Base-by-base conservation (phyloP, 495 filamentous ascomycete genomes). In the Jackrogersella minutella region DNA sequence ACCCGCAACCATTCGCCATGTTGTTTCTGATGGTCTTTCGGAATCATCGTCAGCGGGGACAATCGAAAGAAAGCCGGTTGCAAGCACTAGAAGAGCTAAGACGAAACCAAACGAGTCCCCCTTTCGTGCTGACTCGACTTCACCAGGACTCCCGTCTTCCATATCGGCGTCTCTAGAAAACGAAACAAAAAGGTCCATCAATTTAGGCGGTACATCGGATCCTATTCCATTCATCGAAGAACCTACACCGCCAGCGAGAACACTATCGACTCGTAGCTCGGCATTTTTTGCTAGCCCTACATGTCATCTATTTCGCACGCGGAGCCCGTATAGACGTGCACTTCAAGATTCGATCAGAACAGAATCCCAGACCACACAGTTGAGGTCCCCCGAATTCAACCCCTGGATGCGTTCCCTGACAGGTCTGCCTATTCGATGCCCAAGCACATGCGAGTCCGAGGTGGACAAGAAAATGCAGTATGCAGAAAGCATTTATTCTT, bases 241-340 rank as follows among this genome's bases (percentile, higher is more conserved):
- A 39, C 52, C 50, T 24, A 50, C 39, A 51, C 57, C 53, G 30
- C 53, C 62, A 4, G 36, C 26, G 10, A 71, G 40, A 39, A 50
- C 64, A 3, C 26, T 70, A 10, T 61, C 70, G 5, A 68, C 69
- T 49, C 72, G 71, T 5, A 70, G 66, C 31, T 77, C 78, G 0
- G 74, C 73, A 0, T 79, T 81, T 63, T 82, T 82, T 55, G 79
- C 73, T 10, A 80, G 78, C 31, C 78, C 78, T 8, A 72, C 76
- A 7, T 78, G 76, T 7, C 79, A 83, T 60, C 75, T 82, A 16
- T 82, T 84, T 63, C 79, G 80, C 34, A 83, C 80, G 4, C 72
- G 76, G 30, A 88, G 86, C 64, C 85, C 87, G 11, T 89, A 80
- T 68, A 82, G 82, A 36, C 81, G 81, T 21, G 83, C 79, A 14